These are phyloP conservation scores for Mucor racemosus DNA, from an alignment of 371 early-diverging fungal genomes.

Conservation along the genomic window DNA sequence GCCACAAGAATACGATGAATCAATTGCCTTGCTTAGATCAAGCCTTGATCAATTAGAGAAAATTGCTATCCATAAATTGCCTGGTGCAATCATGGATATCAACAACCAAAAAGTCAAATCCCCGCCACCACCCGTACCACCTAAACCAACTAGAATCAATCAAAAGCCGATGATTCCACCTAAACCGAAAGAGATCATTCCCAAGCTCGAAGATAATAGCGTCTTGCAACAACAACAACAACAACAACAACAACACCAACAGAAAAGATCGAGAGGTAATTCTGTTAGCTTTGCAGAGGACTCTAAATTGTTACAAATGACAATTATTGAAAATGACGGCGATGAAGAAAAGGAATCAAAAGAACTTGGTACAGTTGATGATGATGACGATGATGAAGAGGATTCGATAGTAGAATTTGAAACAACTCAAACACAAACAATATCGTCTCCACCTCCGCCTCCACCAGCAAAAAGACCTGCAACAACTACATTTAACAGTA, in stretches of 20 bases:
- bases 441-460: not conserved
- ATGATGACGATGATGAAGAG: conserved; percentile 50
- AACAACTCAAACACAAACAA: not conserved
- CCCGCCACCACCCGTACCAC: conserved; percentile 36
- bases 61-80: conserved; percentile 34
- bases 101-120: conserved; percentile 9
- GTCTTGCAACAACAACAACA: not conserved
- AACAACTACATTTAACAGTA: not conserved
- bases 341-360: not conserved
- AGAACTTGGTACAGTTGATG: conserved; percentile 36
- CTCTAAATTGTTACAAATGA: conserved; percentile 1
- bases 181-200: conserved; percentile 34
- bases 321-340: conserved; percentile 17
- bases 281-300: conserved; percentile 48
- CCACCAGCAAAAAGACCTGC: not conserved
- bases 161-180: conserved; percentile 43
- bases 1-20: conserved; percentile 34
- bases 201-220: not conserved
- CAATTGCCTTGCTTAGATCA: conserved; percentile 37
- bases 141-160: conserved; percentile 29
- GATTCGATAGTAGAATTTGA: conserved; percentile 34
- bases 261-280: conserved; percentile 40
- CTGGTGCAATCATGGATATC: conserved; percentile 13
- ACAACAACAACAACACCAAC: not conserved
- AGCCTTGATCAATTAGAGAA: conserved; percentile 43